phyloP scores from a whole-genome alignment of 768 basidiomycete genomes.

The Pleurotus ostreatus region DNA sequence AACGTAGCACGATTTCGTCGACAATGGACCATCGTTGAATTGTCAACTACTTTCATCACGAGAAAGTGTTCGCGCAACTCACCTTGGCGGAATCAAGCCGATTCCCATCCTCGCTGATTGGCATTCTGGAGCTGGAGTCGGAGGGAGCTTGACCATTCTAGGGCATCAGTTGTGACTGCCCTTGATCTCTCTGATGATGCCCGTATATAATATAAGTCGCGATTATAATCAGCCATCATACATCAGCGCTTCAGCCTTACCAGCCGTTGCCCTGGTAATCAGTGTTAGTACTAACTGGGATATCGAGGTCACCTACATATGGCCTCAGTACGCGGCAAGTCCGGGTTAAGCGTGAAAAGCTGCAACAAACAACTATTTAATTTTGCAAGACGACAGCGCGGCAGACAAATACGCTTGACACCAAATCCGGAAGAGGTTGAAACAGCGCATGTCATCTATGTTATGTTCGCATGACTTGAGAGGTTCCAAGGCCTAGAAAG shows the following conservation, averaged over 20 bases:
- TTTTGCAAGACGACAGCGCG: too few relatives aligned
- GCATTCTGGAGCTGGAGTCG: neutral
- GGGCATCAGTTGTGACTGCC: neutral
- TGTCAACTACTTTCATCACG: too few relatives aligned
- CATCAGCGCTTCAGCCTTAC: neutral
- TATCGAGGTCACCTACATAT: neutral
- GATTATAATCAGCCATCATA: neutral
- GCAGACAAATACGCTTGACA: neutral
- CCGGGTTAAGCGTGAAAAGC: too few relatives aligned
- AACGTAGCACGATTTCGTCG: neutral
- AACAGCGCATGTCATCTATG: constrained; percentile 7
- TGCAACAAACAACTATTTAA: too few relatives aligned
- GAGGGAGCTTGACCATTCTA: constrained; percentile 6
- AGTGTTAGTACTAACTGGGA: constrained; percentile 5
- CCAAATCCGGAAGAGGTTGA: neutral
- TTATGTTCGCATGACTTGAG: neutral
- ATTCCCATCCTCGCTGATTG: neutral
- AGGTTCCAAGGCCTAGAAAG: neutral
- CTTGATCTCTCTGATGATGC: neutral
- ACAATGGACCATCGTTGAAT: too few relatives aligned
- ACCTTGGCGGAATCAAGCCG: too few relatives aligned
- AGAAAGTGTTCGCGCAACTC: too few relatives aligned
- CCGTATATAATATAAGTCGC: neutral
- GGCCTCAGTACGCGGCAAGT: too few relatives aligned
- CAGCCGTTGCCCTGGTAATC: constrained; percentile 8